Conservation (phyloP, 257 asterid genomes). For the Coffea canephora region DNA sequence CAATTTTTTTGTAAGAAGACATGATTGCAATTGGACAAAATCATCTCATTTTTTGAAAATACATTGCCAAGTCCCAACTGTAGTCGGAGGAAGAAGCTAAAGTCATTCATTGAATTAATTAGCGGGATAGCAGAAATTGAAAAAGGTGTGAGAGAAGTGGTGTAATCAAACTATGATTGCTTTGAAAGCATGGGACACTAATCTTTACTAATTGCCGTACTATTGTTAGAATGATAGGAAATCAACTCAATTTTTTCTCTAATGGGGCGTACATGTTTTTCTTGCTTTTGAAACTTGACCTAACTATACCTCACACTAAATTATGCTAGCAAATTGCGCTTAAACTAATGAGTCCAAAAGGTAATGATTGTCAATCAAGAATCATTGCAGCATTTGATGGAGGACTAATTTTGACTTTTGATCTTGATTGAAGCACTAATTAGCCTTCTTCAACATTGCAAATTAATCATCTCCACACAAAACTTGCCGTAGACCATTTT, state of each 20-base stretch:
- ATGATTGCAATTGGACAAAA: no score
- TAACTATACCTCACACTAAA: neutral
- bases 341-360: neutral
- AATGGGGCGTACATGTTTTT: neutral
- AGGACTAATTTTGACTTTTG: neutral
- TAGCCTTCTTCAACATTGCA: neutral
- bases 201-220: neutral
- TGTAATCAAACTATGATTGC: neutral
- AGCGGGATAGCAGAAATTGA: neutral
- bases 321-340: neutral
- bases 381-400: conserved; percentile 13
- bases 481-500: neutral
- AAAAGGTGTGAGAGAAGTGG: neutral
- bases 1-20: no score
- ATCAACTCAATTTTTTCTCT: neutral
- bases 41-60: no score
- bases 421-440: neutral
- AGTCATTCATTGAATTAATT: neutral
- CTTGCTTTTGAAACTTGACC: neutral
- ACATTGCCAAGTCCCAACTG: no score
- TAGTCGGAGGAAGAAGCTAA: no score
- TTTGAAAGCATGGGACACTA: neutral
- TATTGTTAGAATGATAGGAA: neutral
- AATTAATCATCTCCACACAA: neutral
- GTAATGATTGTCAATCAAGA: conserved; percentile 10